Base-by-base conservation (phyloP, 768 basidiomycete species). In the Xerocomellus dryophilus region DNA sequence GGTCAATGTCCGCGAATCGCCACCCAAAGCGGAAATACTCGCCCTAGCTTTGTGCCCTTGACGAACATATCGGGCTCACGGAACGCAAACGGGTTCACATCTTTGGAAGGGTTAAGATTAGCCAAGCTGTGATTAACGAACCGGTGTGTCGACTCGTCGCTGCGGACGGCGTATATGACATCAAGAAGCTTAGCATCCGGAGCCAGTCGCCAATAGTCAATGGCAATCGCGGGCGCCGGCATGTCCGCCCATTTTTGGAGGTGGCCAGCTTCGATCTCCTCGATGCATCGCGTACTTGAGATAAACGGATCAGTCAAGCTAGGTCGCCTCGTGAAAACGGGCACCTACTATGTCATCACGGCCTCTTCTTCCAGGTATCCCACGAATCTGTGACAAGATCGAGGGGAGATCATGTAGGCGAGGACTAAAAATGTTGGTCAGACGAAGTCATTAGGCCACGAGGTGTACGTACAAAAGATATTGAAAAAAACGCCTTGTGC, bases 51-150 rank as follows among this genome's bases (percentile, higher is more conserved):
- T 45, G 74, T 78, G 12, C 96, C 96, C 67, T 94, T 93, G 43
- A 84, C 74, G 61, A 81, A 77, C 82, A 96, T 95, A 57, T 88
- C 81, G 14, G 95, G 93, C 65, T 98, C 95, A 21, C 85, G 82
- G 25, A 97, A 72, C 15, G 93, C 90, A 61, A 94, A 93, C 0
- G 92, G 93, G 65, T 95, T 97, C 61, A 92, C 83, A 69, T 98
- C 96, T 34, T 80, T 82, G 32, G 78, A 68, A 29, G 78, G 76
- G 59, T 91, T 74, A 46, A 99, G 77, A 72, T 93, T 94, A 4
- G 94, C 96, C 34, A 98, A 76, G 53, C 89, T 91, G 74, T 98
- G 96, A 71, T 98, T 98, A 59, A 96, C 93, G 64, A 98, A 98
- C 46, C 93, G 80, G 65, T 98, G 95, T 1, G 90, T 93, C 1